phyloP scores from a whole-genome alignment of 352 stramenopile species.

The Phytophthora palmivora region DNA sequence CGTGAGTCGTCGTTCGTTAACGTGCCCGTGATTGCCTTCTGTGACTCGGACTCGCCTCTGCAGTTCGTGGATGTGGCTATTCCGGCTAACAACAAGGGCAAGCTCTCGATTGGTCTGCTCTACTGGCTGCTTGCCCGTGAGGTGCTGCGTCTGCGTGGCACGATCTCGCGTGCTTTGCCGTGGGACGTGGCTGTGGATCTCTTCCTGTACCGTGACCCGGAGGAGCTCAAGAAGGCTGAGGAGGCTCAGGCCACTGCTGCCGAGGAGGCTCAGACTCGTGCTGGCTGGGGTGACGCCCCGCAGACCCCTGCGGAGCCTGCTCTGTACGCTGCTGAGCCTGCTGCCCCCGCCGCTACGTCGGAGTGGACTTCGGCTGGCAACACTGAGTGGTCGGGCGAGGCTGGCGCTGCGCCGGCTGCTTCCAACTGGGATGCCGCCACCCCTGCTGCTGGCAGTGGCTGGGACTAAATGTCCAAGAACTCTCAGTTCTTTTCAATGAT shows the following conservation, averaged over 20 bases:
- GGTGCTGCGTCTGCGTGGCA: conserved; percentile 97
- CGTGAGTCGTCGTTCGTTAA: conserved; percentile 99
- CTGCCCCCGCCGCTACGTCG: conserved; percentile 52
- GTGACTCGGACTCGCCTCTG: conserved; percentile 99
- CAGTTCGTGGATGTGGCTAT: conserved; percentile 99
- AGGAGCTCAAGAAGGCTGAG: conserved; percentile 99
- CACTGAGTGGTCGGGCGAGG: conserved; percentile 85
- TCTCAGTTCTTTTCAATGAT: conserved; percentile 42
- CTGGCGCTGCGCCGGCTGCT: conserved; percentile 50
- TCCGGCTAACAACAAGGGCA: conserved; percentile 99
- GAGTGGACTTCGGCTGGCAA: conserved; percentile 75
- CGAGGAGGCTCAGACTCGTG: conserved; percentile 71
- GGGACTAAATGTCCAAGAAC: conserved; percentile 75
- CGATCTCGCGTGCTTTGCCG: conserved; percentile 93
- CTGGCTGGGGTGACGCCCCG: conserved; percentile 75
- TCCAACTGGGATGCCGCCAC: conserved; percentile 62
- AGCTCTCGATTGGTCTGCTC: conserved; percentile 99
- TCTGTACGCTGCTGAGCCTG: conserved; percentile 61
- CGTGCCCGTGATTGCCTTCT: conserved; percentile 99
- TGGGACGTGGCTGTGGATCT: conserved; percentile 99
- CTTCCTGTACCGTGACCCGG: conserved; percentile 99
- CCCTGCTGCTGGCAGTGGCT: conserved; percentile 64
- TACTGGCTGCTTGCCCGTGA: conserved; percentile 99
- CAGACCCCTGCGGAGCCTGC: conserved; percentile 60
- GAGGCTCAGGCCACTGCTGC: conserved; percentile 93